Percentiles rank a stretch among this genome's conserved stretches.
Evolutionary conservation across 2,329 filamentous ascomycete genomes (phyloP).

Genomic region (Xylariaceae sp.): DNA sequence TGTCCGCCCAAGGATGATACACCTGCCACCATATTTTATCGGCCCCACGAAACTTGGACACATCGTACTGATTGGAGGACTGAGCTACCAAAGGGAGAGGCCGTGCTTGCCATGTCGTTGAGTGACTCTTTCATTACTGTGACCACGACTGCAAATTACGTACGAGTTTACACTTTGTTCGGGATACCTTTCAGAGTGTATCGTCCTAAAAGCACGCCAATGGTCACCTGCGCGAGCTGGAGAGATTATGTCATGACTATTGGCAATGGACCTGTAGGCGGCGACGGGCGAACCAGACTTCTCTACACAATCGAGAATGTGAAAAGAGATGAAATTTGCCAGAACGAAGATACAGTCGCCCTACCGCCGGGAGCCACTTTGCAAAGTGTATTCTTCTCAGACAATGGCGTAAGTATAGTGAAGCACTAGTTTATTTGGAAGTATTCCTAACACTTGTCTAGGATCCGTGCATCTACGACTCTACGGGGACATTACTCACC

Average conservation of each 20-base stretch:
- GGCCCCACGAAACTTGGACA: conserved; percentile 96
- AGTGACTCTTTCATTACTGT: conserved; percentile 89
- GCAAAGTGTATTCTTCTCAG: conserved; percentile 85
- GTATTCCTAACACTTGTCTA: conserved; percentile 32
- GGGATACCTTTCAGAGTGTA: conserved; percentile 87
- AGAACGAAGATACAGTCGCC: conserved; percentile 89
- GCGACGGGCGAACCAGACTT: conserved; percentile 72
- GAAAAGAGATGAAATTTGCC: conserved; percentile 88
- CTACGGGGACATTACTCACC: conserved; percentile 80
- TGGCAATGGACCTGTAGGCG: conserved; percentile 81
- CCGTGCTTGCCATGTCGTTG: conserved; percentile 81
- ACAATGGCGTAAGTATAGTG: conserved; percentile 65
- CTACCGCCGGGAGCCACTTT: conserved; percentile 70
- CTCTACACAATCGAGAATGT: conserved; percentile 93
- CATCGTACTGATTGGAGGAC: conserved; percentile 86
- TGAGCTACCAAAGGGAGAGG: conserved; percentile 80
- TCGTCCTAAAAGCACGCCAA: conserved; percentile 82
- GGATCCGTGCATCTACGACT: conserved; percentile 96
- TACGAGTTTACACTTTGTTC: conserved; percentile 89
- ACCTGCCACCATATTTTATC: conserved; percentile 86
- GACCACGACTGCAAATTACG: conserved; percentile 80
- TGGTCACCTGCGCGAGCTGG: conserved; percentile 91
- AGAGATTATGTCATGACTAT: conserved; percentile 94
- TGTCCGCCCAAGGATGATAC: conserved; percentile 64
- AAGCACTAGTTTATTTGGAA: conserved; percentile 10